Conservation (phyloP, 2,329 filamentous ascomycete genomes). For the Neophaeococcomyces mojaviensis region DNA sequence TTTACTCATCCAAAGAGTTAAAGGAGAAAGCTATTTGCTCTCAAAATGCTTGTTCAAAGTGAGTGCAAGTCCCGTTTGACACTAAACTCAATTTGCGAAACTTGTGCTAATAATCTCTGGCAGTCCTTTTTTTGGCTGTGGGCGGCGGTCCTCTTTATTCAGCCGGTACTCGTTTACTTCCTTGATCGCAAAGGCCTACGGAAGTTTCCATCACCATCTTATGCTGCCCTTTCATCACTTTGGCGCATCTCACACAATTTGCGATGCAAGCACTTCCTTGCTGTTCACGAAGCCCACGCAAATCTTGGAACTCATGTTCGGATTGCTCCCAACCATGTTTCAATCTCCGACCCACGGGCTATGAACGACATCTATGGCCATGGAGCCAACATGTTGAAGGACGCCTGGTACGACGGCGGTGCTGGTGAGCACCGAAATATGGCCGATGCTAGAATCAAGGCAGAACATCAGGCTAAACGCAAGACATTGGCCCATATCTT, state of each 20-base stretch:
- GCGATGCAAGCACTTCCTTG: conserved; percentile 14
- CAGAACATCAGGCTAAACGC: conserved; percentile 21
- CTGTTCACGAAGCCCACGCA: conserved; percentile 21
- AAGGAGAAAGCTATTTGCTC: too few relatives aligned
- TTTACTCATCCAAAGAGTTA: too few relatives aligned
- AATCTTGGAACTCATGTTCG: conserved; percentile 34
- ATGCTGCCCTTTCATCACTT: conserved; percentile 12
- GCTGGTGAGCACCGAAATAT: conserved; percentile 13
- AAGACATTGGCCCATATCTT: conserved; percentile 17
- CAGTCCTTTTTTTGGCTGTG: too few relatives aligned
- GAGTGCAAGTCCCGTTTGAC: too few relatives aligned
- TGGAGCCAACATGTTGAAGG: conserved; percentile 34
- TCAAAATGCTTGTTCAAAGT: too few relatives aligned
- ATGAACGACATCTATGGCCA: conserved; percentile 37
- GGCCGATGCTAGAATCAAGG: conserved; percentile 17
- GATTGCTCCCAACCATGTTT: conserved; percentile 43
- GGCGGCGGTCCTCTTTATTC: conserved; percentile 2
- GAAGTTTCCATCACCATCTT: conserved; percentile 11
- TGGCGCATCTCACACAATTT: conserved; percentile 22
- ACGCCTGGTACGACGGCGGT: conserved; percentile 27
- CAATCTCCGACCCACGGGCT: conserved; percentile 36
- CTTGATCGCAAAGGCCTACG: conserved; percentile 9
- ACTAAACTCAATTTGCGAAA: too few relatives aligned
- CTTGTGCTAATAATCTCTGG: too few relatives aligned
- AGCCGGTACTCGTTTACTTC: conserved; percentile 1